Base-by-base conservation (phyloP, 2,329 filamentous ascomycete species). In the Diaporthe citrichinensis region DNA sequence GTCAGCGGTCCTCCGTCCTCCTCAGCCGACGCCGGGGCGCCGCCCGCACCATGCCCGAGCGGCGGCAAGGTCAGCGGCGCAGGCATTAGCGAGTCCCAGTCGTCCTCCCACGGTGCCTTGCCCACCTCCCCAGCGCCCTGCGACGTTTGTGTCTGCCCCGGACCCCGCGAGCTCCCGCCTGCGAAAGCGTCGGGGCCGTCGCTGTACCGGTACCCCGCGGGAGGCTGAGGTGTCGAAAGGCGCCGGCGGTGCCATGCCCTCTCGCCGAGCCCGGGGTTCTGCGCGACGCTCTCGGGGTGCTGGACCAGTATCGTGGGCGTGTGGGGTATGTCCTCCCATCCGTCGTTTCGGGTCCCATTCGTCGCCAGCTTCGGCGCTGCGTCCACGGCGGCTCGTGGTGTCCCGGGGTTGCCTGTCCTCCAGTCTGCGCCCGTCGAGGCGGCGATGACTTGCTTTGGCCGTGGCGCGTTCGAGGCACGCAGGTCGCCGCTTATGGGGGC, bases 331-430 rank as follows among this genome's bases (percentile, higher is more conserved):
- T 53, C 41, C 34, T 62, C 71, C 57, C 71, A 62, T 12, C 3
- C 36, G 25, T 51, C 71, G 23, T 23, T 25, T 20, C 8, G 31
- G 31, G 46, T 0, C 57, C 23, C 39, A 1, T 39, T 36, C 31
- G 71, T 39, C 4, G 36, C 31, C 41, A 14, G 57, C 25, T 28
- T 53, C 57, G 71, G 71, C 25, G 71, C 86, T 86, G 91, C 87
- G 86, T 90, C 88, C 76, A 88, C 90, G 4, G 98, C 88, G 0
- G 93, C 94, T 39, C 92, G 89, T 78, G 92, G 90, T 31, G 87
- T 92, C 0, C 94, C 94, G 77, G 75, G 68, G 20, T 69, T 62
- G 4, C 28, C 58, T 3, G 6, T 34, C 44, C 49, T 46, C 75
- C 75, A 75, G 1, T 76, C 67, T 10, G 72, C 72, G 14, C 75